Evolutionary conservation across 345 rosid species (phyloP).

Genomic region (Kandelia obovata): DNA sequence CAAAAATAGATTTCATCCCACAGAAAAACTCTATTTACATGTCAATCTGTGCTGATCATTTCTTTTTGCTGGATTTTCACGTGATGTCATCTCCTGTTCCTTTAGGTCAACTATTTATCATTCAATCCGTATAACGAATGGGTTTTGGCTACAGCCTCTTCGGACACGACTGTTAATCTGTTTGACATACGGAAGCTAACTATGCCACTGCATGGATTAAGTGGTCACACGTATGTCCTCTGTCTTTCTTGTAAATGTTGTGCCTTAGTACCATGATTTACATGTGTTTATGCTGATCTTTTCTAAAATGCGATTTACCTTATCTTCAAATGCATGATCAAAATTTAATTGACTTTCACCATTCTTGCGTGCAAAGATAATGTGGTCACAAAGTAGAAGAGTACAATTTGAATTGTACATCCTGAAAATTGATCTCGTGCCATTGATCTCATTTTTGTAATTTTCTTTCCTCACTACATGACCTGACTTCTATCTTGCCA

Average conservation of each 20-base stretch:
- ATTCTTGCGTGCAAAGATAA: neutral
- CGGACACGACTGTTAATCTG: constrained; percentile 73
- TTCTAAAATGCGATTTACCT: neutral
- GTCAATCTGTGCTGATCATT: neutral
- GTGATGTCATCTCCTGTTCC: constrained; percentile 4
- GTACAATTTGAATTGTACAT: neutral
- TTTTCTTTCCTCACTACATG: neutral
- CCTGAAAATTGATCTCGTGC: neutral
- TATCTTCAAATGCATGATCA: neutral
- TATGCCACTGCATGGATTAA: constrained; percentile 61
- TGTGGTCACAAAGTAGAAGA: neutral
- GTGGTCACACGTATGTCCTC: constrained; percentile 61
- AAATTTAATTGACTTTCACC: neutral
- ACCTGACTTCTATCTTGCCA: too few species aligned
- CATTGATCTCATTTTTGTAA: neutral
- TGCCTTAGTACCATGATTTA: neutral
- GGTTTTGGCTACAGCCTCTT: constrained; percentile 90
- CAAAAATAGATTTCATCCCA: too few species aligned
- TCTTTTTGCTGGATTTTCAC: neutral
- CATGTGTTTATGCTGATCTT: neutral
- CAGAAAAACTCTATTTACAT: neutral
- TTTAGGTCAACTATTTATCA: constrained; percentile 73
- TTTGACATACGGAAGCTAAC: constrained; percentile 77
- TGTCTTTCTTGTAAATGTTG: neutral
- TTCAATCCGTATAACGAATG: constrained; percentile 85